These are phyloP conservation scores for Orobanche coerulescens DNA, from an alignment of 257 asterid genomes.

Conservation along the genomic window DNA sequence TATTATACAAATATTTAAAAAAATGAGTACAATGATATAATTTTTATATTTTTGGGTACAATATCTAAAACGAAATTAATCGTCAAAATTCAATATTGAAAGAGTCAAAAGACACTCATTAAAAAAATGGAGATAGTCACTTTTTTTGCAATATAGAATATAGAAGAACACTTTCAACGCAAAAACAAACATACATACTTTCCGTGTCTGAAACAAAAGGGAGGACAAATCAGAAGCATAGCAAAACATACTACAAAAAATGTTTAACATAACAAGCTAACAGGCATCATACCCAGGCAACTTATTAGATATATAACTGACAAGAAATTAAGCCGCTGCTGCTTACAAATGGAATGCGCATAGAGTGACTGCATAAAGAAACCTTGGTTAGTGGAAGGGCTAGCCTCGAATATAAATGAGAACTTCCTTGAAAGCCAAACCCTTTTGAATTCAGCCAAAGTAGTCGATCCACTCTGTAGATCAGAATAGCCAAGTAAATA, in stretches of 20 bases:
- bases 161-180: background rate
- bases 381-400: conserved; percentile 67
- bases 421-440: conserved; percentile 69
- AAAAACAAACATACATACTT: background rate
- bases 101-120: too few species aligned
- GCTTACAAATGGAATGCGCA: conserved; percentile 55
- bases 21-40: too few species aligned
- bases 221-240: background rate
- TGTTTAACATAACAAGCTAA: background rate
- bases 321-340: background rate
- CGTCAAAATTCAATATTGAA: too few species aligned
- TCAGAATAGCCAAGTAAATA: background rate
- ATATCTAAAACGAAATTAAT: too few species aligned
- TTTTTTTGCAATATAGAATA: background rate
- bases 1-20: too few species aligned
- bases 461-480: conserved; percentile 46
- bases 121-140: too few species aligned
- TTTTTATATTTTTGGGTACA: too few species aligned
- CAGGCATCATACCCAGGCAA: background rate
- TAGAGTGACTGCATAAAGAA: conserved; percentile 80
- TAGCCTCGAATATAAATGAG: conserved; percentile 69
- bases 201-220: too few species aligned
- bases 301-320: background rate
- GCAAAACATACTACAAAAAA: background rate
- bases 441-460: conserved; percentile 62